Evolutionary conservation across 129 eudicot genomes (phyloP).

Genomic region (Pulicaria dysenterica): DNA sequence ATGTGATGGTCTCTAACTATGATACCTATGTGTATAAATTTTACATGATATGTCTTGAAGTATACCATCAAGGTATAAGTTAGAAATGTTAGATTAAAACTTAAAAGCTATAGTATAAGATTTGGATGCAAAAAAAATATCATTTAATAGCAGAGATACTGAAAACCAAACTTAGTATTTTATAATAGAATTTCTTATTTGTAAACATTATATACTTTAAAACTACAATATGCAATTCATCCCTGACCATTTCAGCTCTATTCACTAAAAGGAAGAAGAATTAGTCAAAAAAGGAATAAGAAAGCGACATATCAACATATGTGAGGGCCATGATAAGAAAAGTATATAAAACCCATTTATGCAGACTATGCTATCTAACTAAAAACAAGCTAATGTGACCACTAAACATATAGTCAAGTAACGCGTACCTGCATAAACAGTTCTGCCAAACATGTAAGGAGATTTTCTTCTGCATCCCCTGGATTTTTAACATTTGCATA

Average conservation of each 20-base stretch:
- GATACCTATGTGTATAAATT: neutral
- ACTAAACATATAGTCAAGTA: neutral
- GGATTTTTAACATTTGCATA: conserved; percentile 66
- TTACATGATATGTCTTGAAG: neutral
- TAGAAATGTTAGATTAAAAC: neutral
- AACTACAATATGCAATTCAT: neutral
- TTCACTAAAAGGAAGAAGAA: neutral
- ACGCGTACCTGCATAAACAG: conserved; percentile 50
- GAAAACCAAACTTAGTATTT: conserved; percentile 7
- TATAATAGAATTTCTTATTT: neutral
- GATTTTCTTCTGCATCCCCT: conserved; percentile 82
- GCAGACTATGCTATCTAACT: neutral
- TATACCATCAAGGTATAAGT: conserved; percentile 8
- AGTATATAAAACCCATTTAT: neutral
- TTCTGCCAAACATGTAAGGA: conserved; percentile 90
- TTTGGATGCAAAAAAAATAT: neutral
- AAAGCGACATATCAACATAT: neutral
- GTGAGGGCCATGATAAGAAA: neutral
- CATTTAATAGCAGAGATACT: neutral
- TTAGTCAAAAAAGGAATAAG: neutral
- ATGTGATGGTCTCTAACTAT: neutral
- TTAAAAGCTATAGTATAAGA: neutral
- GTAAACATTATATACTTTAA: neutral
- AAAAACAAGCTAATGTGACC: neutral
- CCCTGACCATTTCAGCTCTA: neutral